Evolutionary conservation across 345 rosid genomes (phyloP).

Genomic region (Lenwebbia sp.): DNA sequence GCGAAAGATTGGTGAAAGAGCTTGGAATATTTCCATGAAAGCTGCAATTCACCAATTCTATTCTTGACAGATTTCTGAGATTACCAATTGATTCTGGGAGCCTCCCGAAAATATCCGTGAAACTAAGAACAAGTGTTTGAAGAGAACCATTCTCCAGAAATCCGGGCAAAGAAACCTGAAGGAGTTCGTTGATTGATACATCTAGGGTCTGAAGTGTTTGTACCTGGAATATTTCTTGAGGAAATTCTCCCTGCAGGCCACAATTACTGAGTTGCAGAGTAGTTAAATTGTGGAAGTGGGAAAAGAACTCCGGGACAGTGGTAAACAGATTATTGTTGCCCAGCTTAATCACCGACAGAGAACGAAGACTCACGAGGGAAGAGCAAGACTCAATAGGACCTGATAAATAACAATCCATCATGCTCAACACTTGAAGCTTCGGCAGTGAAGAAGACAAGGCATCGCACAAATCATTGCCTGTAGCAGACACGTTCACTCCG

Average conservation of each 20-base stretch:
- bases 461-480: conserved; percentile 18
- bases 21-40: conserved; percentile 17
- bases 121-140: conserved; percentile 3
- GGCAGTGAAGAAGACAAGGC: conserved; percentile 10
- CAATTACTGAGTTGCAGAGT: neutral
- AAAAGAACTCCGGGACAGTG: conserved; percentile 14
- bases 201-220: conserved; percentile 17
- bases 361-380: neutral
- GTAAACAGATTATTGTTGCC: conserved; percentile 6
- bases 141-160: conserved; percentile 8
- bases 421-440: conserved; percentile 12
- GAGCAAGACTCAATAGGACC: conserved; percentile 13
- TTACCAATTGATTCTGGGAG: conserved; percentile 22
- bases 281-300: conserved; percentile 8
- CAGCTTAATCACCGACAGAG: conserved; percentile 12
- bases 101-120: conserved; percentile 12
- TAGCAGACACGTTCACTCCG: conserved; percentile 15
- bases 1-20: conserved; percentile 5
- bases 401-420: conserved; percentile 13
- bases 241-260: conserved; percentile 8
- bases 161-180: conserved; percentile 12
- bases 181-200: neutral
- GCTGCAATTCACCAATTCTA: conserved; percentile 3
- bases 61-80: neutral
- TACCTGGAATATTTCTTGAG: conserved; percentile 8